Conservation (phyloP, 1,284 basidiomycete species). For the Apiotrichum gamsii region DNA sequence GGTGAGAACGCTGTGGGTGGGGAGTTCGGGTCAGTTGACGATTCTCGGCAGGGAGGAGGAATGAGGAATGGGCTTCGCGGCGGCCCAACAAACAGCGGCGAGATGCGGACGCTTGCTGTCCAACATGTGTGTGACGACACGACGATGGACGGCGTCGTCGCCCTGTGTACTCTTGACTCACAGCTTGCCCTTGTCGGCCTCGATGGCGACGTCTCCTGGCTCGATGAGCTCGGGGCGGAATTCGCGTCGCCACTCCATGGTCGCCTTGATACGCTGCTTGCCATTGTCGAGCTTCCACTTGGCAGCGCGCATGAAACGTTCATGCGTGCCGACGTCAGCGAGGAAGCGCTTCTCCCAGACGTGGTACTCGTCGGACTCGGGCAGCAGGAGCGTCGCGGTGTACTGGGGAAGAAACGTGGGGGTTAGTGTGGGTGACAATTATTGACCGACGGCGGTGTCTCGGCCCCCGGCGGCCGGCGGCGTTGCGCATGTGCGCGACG, state of each 20-base stretch:
- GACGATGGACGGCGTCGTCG: not conserved
- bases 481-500: no score
- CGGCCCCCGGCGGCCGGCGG: no score
- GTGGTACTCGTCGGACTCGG: slow-evolving; percentile 61
- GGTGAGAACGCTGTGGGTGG: slow-evolving; percentile 59
- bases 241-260: slow-evolving; percentile 72
- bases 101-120: no score
- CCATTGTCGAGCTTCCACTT: slow-evolving; percentile 76
- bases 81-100: not conserved
- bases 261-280: slow-evolving; percentile 66
- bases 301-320: slow-evolving; percentile 72
- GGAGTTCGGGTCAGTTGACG: slow-evolving; percentile 3
- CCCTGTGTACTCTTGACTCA: slow-evolving; percentile 51
- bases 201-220: slow-evolving; percentile 65
- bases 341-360: slow-evolving; percentile 71
- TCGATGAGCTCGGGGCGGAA: slow-evolving; percentile 73
- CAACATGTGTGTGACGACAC: no score
- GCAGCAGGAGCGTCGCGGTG: slow-evolving; percentile 57
- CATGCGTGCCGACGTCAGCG: slow-evolving; percentile 62
- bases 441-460: no score
- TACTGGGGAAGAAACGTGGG: slow-evolving; percentile 51
- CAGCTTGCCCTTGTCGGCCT: slow-evolving; percentile 80
- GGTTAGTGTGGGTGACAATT: not conserved
- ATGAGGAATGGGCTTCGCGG: not conserved
- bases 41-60: no score